These are phyloP conservation scores for Sarocladiaceae sp. DNA, from an alignment of 2,329 filamentous ascomycete genomes.

Conservation along the genomic window DNA sequence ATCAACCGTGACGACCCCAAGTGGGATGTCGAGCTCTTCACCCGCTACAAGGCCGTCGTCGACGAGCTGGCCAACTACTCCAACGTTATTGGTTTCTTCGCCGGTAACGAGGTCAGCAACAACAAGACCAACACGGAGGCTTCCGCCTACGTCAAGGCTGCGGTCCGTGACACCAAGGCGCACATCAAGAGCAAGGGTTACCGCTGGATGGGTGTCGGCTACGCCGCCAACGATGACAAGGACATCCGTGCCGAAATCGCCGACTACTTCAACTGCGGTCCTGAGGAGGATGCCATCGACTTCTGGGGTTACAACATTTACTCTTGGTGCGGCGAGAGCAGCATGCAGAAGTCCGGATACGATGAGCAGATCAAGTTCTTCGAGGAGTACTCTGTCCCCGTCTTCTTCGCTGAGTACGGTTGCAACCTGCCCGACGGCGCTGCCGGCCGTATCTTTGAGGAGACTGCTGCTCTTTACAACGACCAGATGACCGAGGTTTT, in stretches of 20 bases:
- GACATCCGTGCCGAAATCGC: slow-evolving; percentile 78
- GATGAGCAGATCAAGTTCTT: slow-evolving; percentile 82
- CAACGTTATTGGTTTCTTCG: slow-evolving; percentile 97
- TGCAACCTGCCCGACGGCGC: slow-evolving; percentile 67
- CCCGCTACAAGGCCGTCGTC: slow-evolving; percentile 78
- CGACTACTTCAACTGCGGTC: slow-evolving; percentile 91
- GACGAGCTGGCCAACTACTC: slow-evolving; percentile 77
- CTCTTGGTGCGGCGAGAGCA: slow-evolving; percentile 92
- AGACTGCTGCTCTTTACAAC: slow-evolving; percentile 78
- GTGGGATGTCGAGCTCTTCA: slow-evolving; percentile 77
- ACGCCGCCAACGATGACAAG: slow-evolving; percentile 91
- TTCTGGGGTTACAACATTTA: slow-evolving; percentile 99
- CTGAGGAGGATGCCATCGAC: slow-evolving; percentile 65
- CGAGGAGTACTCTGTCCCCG: slow-evolving; percentile 80
- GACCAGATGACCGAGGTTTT: slow-evolving; percentile 79
- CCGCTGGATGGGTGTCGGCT: slow-evolving; percentile 83
- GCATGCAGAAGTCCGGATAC: slow-evolving; percentile 74
- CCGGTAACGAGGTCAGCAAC: slow-evolving; percentile 96
- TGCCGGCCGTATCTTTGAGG: slow-evolving; percentile 73
- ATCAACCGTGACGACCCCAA: slow-evolving; percentile 77
- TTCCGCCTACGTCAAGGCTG: slow-evolving; percentile 94
- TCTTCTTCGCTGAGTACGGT: slow-evolving; percentile 98
- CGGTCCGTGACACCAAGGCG: slow-evolving; percentile 90
- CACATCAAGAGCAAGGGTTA: slow-evolving; percentile 82
- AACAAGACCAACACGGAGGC: slow-evolving; percentile 81